Conservation (phyloP, 306 rosid species). For the Malus sylvestris region DNA sequence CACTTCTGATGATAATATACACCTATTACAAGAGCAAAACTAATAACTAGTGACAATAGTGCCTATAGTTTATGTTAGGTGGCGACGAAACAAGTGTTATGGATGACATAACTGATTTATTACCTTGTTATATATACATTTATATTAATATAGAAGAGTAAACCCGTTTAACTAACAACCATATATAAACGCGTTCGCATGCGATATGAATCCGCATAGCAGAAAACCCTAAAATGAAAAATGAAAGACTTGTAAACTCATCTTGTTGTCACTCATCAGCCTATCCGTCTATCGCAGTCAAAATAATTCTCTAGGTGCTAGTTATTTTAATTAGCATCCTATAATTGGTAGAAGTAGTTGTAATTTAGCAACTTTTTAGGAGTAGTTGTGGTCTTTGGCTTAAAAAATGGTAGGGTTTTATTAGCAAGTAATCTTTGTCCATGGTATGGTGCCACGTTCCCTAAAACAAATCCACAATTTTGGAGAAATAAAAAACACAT, state of each 20-base stretch:
- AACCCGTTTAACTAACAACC: neutral
- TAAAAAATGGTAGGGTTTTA: neutral
- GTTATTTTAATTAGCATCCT: neutral
- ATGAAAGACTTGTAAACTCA: neutral
- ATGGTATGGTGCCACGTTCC: neutral
- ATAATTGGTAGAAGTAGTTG: neutral
- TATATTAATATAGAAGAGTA: no score
- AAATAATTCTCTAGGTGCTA: neutral
- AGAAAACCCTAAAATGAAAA: no score
- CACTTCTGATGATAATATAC: no score
- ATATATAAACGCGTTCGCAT: no score
- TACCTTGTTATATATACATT: neutral
- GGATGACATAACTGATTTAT: no score
- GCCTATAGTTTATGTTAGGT: no score
- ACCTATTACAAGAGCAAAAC: no score
- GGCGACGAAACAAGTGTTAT: neutral
- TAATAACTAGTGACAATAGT: accelerated
- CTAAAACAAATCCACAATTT: neutral
- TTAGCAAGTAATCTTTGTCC: neutral
- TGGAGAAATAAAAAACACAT: neutral
- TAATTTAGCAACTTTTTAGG: neutral
- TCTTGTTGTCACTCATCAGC: neutral
- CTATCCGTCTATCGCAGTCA: neutral
- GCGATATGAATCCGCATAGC: neutral
- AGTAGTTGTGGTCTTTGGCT: neutral